These are phyloP conservation scores for Mucor sp. DNA, from an alignment of 371 early-diverging fungal species.

Conservation along the genomic window DNA sequence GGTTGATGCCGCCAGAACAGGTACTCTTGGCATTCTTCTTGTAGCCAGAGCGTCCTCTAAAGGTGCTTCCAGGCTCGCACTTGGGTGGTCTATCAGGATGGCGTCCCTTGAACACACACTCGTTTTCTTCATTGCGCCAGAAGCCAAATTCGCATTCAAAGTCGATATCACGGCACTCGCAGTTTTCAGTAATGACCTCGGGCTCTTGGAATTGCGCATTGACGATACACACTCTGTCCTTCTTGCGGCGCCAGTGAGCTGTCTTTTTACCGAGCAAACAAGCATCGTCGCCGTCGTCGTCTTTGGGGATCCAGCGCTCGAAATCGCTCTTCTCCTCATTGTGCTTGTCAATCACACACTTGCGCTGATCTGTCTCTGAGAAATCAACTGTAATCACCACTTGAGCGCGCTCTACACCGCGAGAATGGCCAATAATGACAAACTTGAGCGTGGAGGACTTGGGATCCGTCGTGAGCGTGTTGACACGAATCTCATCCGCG, in stretches of 20 bases:
- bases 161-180: constrained; percentile 74
- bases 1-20: constrained; percentile 69
- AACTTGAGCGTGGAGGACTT: constrained; percentile 61
- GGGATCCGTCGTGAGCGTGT: constrained; percentile 61
- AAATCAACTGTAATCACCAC: constrained; percentile 52
- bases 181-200: constrained; percentile 47
- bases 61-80: constrained; percentile 58
- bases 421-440: constrained; percentile 51
- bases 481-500: constrained; percentile 47
- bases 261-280: constrained; percentile 51
- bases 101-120: constrained; percentile 65
- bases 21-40: constrained; percentile 55
- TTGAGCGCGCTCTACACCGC: constrained; percentile 26
- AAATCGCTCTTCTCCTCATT: constrained; percentile 70
- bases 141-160: constrained; percentile 85
- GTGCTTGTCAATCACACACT: constrained; percentile 56
- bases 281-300: constrained; percentile 54
- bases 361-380: constrained; percentile 28
- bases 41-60: constrained; percentile 74
- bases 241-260: constrained; percentile 81
- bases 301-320: constrained; percentile 75
- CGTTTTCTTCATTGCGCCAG: constrained; percentile 66
- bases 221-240: constrained; percentile 71
- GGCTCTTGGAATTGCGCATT: constrained; percentile 67
- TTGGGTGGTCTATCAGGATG: constrained; percentile 69